Base-by-base conservation (phyloP, 768 basidiomycete genomes). In the Pleurotus eryngii region DNA sequence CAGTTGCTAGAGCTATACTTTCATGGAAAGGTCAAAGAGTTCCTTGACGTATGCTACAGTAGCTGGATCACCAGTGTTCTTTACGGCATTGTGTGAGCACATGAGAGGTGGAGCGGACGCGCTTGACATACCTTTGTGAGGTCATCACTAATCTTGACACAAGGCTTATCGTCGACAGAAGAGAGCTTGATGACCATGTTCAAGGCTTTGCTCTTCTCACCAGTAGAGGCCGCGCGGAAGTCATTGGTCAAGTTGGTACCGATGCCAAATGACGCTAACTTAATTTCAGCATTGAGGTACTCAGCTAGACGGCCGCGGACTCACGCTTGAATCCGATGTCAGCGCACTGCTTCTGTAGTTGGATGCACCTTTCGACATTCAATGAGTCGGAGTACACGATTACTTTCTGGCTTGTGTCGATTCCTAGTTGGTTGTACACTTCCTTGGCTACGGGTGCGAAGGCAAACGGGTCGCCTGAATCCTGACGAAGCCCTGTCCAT, bases 151-250 rank as follows among this genome's bases (percentile, higher is more conserved):
- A 99, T 84, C 73, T 99, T 98, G 63, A 98, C 84, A 62, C 94
- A 96, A 1, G 86, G 84, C 57, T 77, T 77, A 8, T 80, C 81
- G 64, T 91, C 77, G 11, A 97, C 86, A 46, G 83, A 80, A 39
- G 83, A 81, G 7, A 99, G 77, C 66, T 98, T 98, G 74, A 98
- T 95, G 49, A 99, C 96, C 67, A 98, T 98, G 66, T 96, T 97
- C 60, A 97, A 69, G 18, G 93, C 82, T 65, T 84, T 89, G 73
- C 89, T 92, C 71, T 83, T 84, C 65, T 82, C 81, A n/a, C 70
- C 66, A 59, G 71, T 75, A 30, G 75, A 74, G 42, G 68, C 63
- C 66, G 64, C 80, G 70, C 26, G 72, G 51, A 54, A 97, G 70
- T 97, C 95, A 66, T 97, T 98, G 14, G 94, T 93, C 7, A 98